phyloP scores from a whole-genome alignment of 306 rosid genomes.

The Myrica gale region DNA sequence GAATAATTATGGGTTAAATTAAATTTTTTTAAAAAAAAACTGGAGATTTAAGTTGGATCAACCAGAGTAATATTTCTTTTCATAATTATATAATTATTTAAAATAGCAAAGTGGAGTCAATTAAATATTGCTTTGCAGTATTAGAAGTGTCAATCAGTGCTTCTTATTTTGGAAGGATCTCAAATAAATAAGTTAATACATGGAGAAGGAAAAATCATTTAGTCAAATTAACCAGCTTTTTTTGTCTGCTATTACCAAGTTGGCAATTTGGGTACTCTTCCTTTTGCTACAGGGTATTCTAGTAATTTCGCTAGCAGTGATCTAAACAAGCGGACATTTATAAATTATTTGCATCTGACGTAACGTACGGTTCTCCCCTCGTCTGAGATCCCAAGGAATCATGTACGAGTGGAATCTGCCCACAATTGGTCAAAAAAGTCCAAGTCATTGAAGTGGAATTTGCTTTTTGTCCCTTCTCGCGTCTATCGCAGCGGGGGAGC shows the following conservation, averaged over 20 bases:
- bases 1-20: too few relatives aligned
- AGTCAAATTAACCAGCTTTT: too few relatives aligned
- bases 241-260: background rate
- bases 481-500: slow-evolving; percentile 17
- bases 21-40: too few relatives aligned
- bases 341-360: background rate
- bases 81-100: too few relatives aligned
- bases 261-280: too few relatives aligned
- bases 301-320: background rate
- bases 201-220: too few relatives aligned
- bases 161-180: background rate
- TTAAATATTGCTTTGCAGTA: too few relatives aligned
- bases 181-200: too few relatives aligned
- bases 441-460: slow-evolving; percentile 5
- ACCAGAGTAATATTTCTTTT: background rate
- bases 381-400: slow-evolving; percentile 19
- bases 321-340: background rate
- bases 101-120: too few relatives aligned
- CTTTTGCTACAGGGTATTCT: background rate
- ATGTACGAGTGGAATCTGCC: background rate
- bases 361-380: slow-evolving; percentile 18
- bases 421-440: slow-evolving; percentile 1
- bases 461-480: slow-evolving; percentile 21
- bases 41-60: too few relatives aligned
- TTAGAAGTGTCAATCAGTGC: too few relatives aligned